Percentiles rank a stretch among this genome's conserved stretches.
phyloP scores from a whole-genome alignment of 2,329 filamentous ascomycete species.

The Botrytis tulipae region DNA sequence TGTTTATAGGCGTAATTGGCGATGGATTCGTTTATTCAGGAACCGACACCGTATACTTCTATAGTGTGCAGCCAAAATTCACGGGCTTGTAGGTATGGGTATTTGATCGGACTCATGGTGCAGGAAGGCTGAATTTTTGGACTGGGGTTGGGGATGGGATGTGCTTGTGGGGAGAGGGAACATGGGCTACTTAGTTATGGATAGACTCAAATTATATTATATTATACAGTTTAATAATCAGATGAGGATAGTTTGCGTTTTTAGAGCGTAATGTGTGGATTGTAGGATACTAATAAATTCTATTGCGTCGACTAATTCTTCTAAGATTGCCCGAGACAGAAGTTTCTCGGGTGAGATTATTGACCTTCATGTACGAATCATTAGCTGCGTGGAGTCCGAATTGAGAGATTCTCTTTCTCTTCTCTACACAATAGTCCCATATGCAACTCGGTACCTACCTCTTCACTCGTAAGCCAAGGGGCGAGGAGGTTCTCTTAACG shows the following conservation, averaged over 20 bases:
- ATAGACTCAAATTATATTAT: constrained; percentile 6
- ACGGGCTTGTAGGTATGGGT: constrained; percentile 4
- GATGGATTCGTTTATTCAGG: constrained; percentile 1
- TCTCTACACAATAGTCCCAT: not conserved
- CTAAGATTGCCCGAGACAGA: not conserved
- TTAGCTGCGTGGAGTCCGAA: not conserved
- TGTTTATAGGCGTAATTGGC: constrained; percentile 13
- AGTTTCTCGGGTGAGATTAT: not conserved
- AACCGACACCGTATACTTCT: not conserved
- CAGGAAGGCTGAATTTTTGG: constrained; percentile 1
- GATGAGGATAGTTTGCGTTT: not conserved
- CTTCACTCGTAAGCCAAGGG: not conserved
- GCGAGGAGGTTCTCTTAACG: not conserved
- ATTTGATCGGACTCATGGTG: constrained; percentile 7
- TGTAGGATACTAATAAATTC: not conserved
- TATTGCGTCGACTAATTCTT: not conserved
- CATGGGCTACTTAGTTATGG: not conserved
- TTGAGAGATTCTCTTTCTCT: not conserved
- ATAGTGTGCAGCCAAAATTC: not conserved
- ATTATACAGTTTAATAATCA: not conserved
- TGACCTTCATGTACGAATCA: not conserved
- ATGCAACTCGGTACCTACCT: not conserved
- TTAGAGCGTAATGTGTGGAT: not conserved
- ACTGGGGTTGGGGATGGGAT: not conserved
- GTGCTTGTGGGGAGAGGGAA: not conserved